Base-by-base conservation (phyloP, 441 rosid genomes). In the Adansonia madagascariensis region DNA sequence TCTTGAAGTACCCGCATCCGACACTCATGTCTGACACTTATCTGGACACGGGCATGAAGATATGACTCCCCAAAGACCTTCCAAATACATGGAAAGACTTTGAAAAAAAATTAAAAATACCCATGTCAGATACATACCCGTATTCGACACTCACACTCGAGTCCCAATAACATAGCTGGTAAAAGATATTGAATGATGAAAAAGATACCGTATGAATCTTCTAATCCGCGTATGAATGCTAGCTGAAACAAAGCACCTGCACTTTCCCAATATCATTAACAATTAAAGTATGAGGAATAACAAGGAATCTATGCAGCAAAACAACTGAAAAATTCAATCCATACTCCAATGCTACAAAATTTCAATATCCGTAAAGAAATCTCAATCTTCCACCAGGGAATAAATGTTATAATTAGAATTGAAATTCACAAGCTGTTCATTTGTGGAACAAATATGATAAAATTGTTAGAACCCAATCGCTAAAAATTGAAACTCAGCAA, bases 221-320 rank as follows among this genome's bases (percentile, higher is more conserved):
- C 98, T 83, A 94, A 82, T 82, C 82, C 86, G 68, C 83, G 71
- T 57, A 91, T 86, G 80, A 91, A 91, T 20, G 97, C 97, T 78
- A 94, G 82, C 79, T 94, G 97, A 79, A 92, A 88, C 79, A 92
- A 85, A 72, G 98, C 90, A 73, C 94, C 98, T 92, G 92, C 80
- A 88, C 27, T 47, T 79, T 76, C 74, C 86, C 81, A 77, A 60
- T 7, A 49, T 18, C 47, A 35, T 6, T n/a, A 17, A 64, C 53
- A 57, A 3, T 18, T 60, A 31, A 71, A 11, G 69, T 4, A 14
- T 49, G 14, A 46, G 71, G 31, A 62, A 71, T 15, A 57, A 60
- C 63, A 14, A 44, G 1, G 43, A 39, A 56, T 66, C 52, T 65
- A 47, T 44, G 46, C 31, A 56, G 17, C 10, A 8, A 35, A 53